Percentiles rank a stretch among this genome's conserved stretches.
phyloP scores from a whole-genome alignment of 2,329 filamentous ascomycete species.

The Ophiognomonia clavigignenti-juglandacearum region DNA sequence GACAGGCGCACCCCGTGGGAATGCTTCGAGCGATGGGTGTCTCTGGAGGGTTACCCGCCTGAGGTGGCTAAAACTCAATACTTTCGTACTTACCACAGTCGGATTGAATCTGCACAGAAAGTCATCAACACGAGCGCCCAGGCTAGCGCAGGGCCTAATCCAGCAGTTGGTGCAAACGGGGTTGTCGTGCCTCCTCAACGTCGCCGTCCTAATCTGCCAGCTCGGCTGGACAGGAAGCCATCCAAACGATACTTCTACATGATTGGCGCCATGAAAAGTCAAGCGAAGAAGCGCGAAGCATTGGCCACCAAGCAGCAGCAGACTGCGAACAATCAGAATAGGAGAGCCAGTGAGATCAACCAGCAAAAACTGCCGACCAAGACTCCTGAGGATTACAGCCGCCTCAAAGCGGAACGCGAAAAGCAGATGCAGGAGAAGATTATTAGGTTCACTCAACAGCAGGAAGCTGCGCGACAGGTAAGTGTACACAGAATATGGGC shows the following conservation, averaged over 20 bases:
- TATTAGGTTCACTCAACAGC: slow-evolving; percentile 50
- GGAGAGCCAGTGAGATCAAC: slow-evolving; percentile 69
- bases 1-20: slow-evolving; percentile 96
- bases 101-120: slow-evolving; percentile 56
- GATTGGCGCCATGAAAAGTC: slow-evolving; percentile 90
- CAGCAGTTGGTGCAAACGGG: slow-evolving; percentile 28
- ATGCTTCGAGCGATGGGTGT: slow-evolving; percentile 96
- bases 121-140: slow-evolving; percentile 50
- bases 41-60: slow-evolving; percentile 80
- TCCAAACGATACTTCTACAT: slow-evolving; percentile 83
- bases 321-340: slow-evolving; percentile 66
- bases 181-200: slow-evolving; percentile 47
- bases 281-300: slow-evolving; percentile 90
- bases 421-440: slow-evolving; percentile 59
- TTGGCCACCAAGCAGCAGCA: slow-evolving; percentile 84
- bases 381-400: slow-evolving; percentile 87
- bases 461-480: slow-evolving; percentile 55
- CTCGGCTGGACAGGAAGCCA: slow-evolving; percentile 80
- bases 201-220: slow-evolving; percentile 70
- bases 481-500: slow-evolving; percentile 26
- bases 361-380: slow-evolving; percentile 51
- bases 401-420: slow-evolving; percentile 83
- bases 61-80: slow-evolving; percentile 96
- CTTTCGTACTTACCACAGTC: slow-evolving; percentile 67
- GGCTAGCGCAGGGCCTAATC: slow-evolving; percentile 29